phyloP scores from a whole-genome alignment of 148 eudicot genomes.

The Salicornia ramosissima region DNA sequence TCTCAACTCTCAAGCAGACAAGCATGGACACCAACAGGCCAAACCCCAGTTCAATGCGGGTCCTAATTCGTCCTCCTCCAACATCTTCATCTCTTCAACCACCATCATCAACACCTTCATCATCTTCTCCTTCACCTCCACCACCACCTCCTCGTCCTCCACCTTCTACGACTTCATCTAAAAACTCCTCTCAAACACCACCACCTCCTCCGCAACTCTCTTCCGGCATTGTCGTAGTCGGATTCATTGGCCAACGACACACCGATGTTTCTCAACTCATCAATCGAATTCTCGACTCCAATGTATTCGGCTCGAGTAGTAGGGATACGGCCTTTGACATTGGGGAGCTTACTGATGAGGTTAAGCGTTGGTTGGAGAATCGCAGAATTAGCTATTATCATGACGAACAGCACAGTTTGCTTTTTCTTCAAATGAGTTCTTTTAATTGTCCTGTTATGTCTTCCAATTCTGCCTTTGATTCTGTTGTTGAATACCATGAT shows the following conservation, averaged over 20 bases:
- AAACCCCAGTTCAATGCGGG: constrained; percentile 45
- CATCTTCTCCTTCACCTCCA: constrained; percentile 13
- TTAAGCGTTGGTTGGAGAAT: constrained; percentile 35
- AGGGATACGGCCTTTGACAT: constrained; percentile 27
- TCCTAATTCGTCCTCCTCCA: constrained; percentile 55
- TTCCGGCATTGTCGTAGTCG: constrained; percentile 67
- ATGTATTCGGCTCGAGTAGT: constrained; percentile 60
- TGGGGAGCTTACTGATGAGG: constrained; percentile 24
- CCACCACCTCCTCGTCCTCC: constrained; percentile 2
- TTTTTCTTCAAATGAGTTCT: constrained; percentile 56
- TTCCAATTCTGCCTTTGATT: constrained; percentile 33
- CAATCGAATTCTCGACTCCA: constrained; percentile 62
- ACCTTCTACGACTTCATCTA: constrained; percentile 8
- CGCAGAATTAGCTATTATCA: constrained; percentile 50
- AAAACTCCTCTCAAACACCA: too few relatives aligned
- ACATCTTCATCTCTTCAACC: constrained; percentile 14
- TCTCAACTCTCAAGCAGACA: too few relatives aligned
- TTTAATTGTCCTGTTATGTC: constrained; percentile 36
- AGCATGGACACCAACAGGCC: constrained; percentile 1
- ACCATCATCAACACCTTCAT: constrained; percentile 10
- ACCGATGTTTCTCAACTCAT: constrained; percentile 52
- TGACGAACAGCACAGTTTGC: constrained; percentile 50
- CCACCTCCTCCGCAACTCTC: constrained; percentile 16
- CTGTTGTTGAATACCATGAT: constrained; percentile 48
- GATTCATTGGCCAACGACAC: constrained; percentile 53